phyloP scores from a whole-genome alignment of 805 yeast species.

The Ogataea corticis region DNA sequence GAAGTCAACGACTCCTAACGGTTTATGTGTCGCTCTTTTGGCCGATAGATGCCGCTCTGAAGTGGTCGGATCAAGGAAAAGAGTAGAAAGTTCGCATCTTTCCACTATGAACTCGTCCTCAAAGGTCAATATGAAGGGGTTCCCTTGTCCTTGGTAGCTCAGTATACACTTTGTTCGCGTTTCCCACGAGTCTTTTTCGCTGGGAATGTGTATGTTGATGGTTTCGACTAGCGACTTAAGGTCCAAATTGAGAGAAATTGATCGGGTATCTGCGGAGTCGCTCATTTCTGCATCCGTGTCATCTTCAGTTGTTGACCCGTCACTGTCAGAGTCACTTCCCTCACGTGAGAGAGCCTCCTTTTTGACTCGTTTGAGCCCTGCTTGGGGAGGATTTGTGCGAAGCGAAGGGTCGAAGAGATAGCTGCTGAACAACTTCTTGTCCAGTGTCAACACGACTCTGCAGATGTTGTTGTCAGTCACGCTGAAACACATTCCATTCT shows the following conservation, averaged over 20 bases:
- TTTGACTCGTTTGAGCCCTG: conserved; percentile 5
- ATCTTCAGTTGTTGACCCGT: conserved; percentile 3
- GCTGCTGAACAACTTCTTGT: conserved; percentile 37
- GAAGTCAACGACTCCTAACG: neutral
- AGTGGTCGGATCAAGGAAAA: conserved; percentile 25
- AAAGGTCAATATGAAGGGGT: conserved; percentile 56
- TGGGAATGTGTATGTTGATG: conserved; percentile 41
- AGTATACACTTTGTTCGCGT: conserved; percentile 46
- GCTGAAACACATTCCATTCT: conserved; percentile 53
- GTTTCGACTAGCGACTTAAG: conserved; percentile 51
- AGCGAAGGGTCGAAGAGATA: conserved; percentile 28
- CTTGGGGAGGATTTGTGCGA: neutral
- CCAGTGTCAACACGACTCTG: conserved; percentile 39
- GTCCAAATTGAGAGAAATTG: conserved; percentile 42
- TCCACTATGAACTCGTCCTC: conserved; percentile 55
- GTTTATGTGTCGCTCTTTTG: neutral
- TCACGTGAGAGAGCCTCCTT: conserved; percentile 7
- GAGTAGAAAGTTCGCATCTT: conserved; percentile 56
- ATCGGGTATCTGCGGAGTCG: neutral
- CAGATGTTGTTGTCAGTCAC: conserved; percentile 48
- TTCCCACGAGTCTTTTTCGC: conserved; percentile 26
- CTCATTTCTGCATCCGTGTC: neutral
- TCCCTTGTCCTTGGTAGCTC: conserved; percentile 48
- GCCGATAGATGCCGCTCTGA: neutral
- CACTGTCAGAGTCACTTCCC: neutral